Conservation (phyloP, 176 grass and related monocot genomes). For the Zea mays region Zm-B73-REFERENCE-NAM-5.0 NC_050104.1:137552501-137553000, state of each 20-base stretch:
- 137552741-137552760: conserved; percentile 92
- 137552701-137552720: conserved; percentile 22
- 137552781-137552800: conserved; percentile 95
- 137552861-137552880: neutral
- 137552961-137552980: conserved; percentile 96
- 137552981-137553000: conserved; percentile 95
- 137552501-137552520: neutral
- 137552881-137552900: neutral
- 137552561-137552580: conserved; percentile 95
- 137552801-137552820: conserved; percentile 99
- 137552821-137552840: conserved; percentile 86
- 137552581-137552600: conserved; percentile 94
- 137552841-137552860: conserved; percentile 66
- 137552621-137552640: conserved; percentile 94
- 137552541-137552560: conserved; percentile 30
- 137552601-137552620: conserved; percentile 99
- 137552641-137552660: conserved; percentile 72
- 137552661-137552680: conserved; percentile 5
- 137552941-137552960: conserved; percentile 98
- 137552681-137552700: conserved; percentile 35
- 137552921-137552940: neutral
- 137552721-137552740: conserved; percentile 88
- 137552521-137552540: conserved; percentile 11
- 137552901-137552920: neutral
- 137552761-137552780: conserved; percentile 86